Evolutionary conservation across 352 stramenopile genomes (phyloP).

Genomic region (Phytophthora crassamura): DNA sequence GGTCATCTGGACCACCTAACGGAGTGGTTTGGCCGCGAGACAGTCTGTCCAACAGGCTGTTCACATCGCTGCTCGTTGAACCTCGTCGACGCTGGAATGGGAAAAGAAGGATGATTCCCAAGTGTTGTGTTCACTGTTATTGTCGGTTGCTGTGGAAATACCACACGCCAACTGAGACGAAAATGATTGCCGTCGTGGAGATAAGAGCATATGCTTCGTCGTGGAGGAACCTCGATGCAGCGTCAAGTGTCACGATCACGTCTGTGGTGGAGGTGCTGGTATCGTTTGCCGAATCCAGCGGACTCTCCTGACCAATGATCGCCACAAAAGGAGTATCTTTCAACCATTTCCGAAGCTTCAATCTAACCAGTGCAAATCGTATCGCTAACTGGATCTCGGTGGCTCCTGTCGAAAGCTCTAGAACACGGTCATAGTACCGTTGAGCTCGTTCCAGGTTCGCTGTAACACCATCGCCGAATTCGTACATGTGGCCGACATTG

Average conservation of each 20-base stretch:
- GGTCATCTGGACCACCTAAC: conserved; percentile 87
- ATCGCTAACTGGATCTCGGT: conserved; percentile 45
- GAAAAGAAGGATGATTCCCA: conserved; percentile 7
- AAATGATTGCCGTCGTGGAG: conserved; percentile 28
- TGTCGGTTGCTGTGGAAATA: conserved; percentile 32
- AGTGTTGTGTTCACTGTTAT: not conserved
- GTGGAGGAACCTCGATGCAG: conserved; percentile 18
- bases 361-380: conserved; percentile 41
- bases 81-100: conserved; percentile 31
- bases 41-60: conserved; percentile 79
- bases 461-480: conserved; percentile 61
- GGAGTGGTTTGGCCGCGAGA: conserved; percentile 80
- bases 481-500: conserved; percentile 80
- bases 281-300: conserved; percentile 1
- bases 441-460: conserved; percentile 58
- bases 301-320: conserved; percentile 14
- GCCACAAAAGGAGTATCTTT: conserved; percentile 29
- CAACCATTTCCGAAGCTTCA: conserved; percentile 46
- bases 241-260: conserved; percentile 13
- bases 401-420: conserved; percentile 51
- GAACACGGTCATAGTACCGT: conserved; percentile 67
- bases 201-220: conserved; percentile 16
- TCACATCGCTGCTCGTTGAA: conserved; percentile 70
- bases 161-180: conserved; percentile 28
- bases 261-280: conserved; percentile 18